phyloP scores from a whole-genome alignment of 352 stramenopile genomes.

The Pythium vanterpoolii region DNA sequence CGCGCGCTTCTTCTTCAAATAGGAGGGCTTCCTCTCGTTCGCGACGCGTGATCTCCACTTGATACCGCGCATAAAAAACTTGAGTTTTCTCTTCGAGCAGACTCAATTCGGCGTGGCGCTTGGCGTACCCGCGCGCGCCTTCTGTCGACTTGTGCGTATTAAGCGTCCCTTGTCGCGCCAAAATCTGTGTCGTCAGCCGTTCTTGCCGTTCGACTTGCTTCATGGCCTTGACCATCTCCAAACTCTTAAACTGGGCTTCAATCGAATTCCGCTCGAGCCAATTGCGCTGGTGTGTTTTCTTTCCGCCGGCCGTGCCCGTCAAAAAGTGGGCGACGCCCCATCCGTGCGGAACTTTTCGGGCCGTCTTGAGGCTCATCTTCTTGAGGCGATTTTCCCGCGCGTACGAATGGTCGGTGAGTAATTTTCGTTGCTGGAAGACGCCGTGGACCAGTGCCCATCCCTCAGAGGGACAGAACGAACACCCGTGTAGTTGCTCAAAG shows the following conservation, averaged over 20 bases:
- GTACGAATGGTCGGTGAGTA: slow-evolving; percentile 19
- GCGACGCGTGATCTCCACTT: slow-evolving; percentile 36
- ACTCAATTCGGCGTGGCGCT: slow-evolving; percentile 61
- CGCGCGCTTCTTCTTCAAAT: slow-evolving; percentile 43
- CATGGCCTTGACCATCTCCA: slow-evolving; percentile 60
- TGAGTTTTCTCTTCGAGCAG: slow-evolving; percentile 54
- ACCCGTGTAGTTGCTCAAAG: slow-evolving; percentile 55
- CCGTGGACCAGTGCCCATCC: slow-evolving; percentile 77
- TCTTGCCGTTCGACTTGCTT: slow-evolving; percentile 72
- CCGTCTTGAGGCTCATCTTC: slow-evolving; percentile 15
- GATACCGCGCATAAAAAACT: slow-evolving; percentile 42
- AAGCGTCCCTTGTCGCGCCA: slow-evolving; percentile 58
- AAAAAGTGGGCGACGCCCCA: slow-evolving; percentile 80
- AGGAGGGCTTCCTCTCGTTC: slow-evolving; percentile 46
- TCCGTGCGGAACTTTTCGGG: slow-evolving; percentile 52
- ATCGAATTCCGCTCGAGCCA: slow-evolving; percentile 70
- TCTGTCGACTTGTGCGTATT: slow-evolving; percentile 62
- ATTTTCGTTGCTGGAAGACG: slow-evolving; percentile 48
- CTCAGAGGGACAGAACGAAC: slow-evolving; percentile 60
- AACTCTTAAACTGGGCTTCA: slow-evolving; percentile 69
- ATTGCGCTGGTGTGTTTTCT: slow-evolving; percentile 37
- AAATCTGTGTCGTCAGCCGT: slow-evolving; percentile 55
- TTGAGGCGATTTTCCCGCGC: slow-evolving; percentile 17
- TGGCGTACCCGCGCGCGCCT: slow-evolving; percentile 68
- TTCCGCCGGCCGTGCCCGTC: slow-evolving; percentile 28